Evolutionary conservation across 2,329 filamentous ascomycete genomes (phyloP).

Genomic region (Aspergillus sp.): DNA sequence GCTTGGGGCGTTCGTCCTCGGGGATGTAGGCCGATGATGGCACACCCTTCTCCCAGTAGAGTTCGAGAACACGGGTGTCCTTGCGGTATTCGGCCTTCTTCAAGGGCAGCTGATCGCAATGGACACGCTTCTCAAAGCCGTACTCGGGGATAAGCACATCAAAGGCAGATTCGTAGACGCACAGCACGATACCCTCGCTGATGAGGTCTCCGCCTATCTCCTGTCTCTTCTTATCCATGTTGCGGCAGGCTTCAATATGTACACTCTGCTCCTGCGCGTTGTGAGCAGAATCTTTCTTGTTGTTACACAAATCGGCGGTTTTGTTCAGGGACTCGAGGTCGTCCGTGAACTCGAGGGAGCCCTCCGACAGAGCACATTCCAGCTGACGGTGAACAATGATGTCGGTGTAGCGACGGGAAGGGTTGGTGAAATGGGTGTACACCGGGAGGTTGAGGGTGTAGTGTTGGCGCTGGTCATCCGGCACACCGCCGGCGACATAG

Average conservation of each 20-base stretch:
- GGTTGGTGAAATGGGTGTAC: conserved; percentile 97
- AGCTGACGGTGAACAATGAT: conserved; percentile 94
- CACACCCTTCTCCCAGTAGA: conserved; percentile 99
- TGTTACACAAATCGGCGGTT: conserved; percentile 94
- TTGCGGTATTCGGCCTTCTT: conserved; percentile 99
- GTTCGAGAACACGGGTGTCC: conserved; percentile 87
- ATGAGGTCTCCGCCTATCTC: conserved; percentile 88
- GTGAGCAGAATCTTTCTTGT: conserved; percentile 97
- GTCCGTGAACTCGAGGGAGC: conserved; percentile 79
- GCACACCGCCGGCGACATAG: conserved; percentile 76
- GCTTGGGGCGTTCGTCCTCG: conserved; percentile 92
- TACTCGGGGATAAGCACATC: conserved; percentile 97
- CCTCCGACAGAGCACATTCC: conserved; percentile 79
- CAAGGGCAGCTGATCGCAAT: conserved; percentile 94
- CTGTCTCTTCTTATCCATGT: conserved; percentile 88
- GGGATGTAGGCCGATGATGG: conserved; percentile 94
- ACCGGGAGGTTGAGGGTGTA: conserved; percentile 89
- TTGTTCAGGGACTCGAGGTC: conserved; percentile 86
- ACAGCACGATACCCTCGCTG: conserved; percentile 91
- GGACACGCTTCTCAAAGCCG: conserved; percentile 98
- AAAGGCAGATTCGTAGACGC: conserved; percentile 97
- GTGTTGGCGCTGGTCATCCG: conserved; percentile 77
- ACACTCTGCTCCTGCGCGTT: conserved; percentile 98
- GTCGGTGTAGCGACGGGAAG: conserved; percentile 90
- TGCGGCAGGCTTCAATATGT: conserved; percentile 94